Evolutionary conservation across 495 filamentous ascomycete species (phyloP).

Genomic region (Aspergillus sparsus): DNA sequence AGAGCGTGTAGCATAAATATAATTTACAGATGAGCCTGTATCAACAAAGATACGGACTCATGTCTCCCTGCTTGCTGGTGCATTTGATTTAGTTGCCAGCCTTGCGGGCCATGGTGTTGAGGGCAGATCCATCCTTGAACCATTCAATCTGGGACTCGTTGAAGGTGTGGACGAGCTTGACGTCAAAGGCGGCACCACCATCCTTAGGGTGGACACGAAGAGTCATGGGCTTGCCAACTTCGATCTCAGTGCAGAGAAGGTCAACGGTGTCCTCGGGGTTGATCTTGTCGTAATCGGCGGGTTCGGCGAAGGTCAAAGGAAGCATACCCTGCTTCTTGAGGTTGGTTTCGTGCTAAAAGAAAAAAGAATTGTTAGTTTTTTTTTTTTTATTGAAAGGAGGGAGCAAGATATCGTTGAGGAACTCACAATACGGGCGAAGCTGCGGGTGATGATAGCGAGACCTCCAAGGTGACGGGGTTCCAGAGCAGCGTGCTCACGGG

Average conservation of each 20-base stretch:
- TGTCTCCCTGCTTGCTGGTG: constrained; percentile 8
- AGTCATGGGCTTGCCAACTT: constrained; percentile 91
- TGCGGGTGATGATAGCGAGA: constrained; percentile 93
- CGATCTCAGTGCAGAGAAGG: constrained; percentile 85
- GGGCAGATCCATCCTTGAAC: constrained; percentile 95
- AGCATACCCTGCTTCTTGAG: constrained; percentile 99
- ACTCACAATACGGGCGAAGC: constrained; percentile 89
- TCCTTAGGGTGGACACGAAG: constrained; percentile 88
- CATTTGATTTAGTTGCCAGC: constrained; percentile 38
- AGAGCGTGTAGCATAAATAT: constrained; percentile 20
- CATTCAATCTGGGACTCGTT: constrained; percentile 96
- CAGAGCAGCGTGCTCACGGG: constrained; percentile 95
- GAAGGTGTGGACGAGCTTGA: constrained; percentile 91
- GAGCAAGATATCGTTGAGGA: constrained; percentile 1
- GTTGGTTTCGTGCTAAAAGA: constrained; percentile 85
- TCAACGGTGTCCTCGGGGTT: constrained; percentile 89
- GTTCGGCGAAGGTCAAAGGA: constrained; percentile 90
- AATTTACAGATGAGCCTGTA: constrained; percentile 37
- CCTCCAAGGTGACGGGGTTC: constrained; percentile 97
- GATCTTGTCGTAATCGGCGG: constrained; percentile 98
- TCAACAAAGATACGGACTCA: constrained; percentile 11
- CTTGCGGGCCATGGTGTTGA: constrained; percentile 97
- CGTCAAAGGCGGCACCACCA: constrained; percentile 71
- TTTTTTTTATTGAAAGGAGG: background rate
- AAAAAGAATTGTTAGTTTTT: constrained; percentile 20